Percentiles rank a stretch among this genome's conserved stretches.
Evolutionary conservation across 768 basidiomycete genomes (phyloP).

Genomic region (Rubroboletus satanas): DNA sequence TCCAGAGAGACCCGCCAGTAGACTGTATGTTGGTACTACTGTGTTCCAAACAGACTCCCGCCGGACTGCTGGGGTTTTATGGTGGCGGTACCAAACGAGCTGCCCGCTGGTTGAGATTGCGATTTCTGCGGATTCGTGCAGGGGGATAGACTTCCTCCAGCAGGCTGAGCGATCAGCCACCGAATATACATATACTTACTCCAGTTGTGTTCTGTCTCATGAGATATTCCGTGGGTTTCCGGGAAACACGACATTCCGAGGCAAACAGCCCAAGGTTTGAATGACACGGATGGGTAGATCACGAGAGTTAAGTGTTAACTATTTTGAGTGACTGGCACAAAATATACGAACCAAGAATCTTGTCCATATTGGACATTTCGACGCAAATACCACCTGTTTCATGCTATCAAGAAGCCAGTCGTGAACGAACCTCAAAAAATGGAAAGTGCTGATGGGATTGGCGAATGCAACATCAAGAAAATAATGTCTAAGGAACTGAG

Average conservation of each 20-base stretch:
- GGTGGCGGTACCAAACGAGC: constrained; percentile 20
- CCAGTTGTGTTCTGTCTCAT: constrained; percentile 43
- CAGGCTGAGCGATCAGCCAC: constrained; percentile 15
- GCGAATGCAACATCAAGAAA: background rate
- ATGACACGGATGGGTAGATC: background rate
- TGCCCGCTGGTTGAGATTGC: constrained; percentile 9
- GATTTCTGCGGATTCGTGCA: constrained; percentile 12
- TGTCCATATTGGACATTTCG: constrained; percentile 76
- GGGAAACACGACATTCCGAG: background rate
- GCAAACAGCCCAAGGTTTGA: background rate
- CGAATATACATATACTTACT: no score
- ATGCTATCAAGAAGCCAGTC: constrained; percentile 13
- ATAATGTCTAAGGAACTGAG: background rate
- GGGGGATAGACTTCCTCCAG: constrained; percentile 24
- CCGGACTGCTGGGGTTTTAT: constrained; percentile 19
- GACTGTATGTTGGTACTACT: constrained; percentile 7
- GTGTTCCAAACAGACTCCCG: constrained; percentile 1
- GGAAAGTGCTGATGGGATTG: background rate
- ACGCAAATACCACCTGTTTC: constrained; percentile 67
- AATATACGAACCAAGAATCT: constrained; percentile 56
- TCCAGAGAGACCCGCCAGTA: constrained; percentile 18
- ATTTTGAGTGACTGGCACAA: background rate
- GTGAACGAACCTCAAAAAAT: background rate
- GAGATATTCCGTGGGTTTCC: background rate
- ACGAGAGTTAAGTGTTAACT: background rate